These are phyloP conservation scores for Neonectria ditissima DNA, from an alignment of 2,329 filamentous ascomycete species.

Conservation along the genomic window DNA sequence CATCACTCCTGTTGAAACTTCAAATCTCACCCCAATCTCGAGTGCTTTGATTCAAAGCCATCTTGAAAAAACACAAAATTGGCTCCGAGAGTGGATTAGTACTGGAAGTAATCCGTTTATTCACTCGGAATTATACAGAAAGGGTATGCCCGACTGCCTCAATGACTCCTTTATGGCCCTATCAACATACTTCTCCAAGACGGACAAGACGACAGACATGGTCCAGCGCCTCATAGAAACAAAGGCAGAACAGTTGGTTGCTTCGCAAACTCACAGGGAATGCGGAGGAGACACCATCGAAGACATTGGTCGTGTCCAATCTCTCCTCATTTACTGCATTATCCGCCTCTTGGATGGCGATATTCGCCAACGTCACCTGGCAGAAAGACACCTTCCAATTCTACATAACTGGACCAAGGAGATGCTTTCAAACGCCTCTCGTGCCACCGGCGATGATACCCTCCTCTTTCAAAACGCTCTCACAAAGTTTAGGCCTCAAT, in stretches of 20 bases:
- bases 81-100: slow-evolving; percentile 29
- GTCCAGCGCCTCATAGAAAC: slow-evolving; percentile 25
- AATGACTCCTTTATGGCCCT: slow-evolving; percentile 29
- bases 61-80: slow-evolving; percentile 18
- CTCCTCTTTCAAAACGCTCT: slow-evolving; percentile 27
- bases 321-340: slow-evolving; percentile 39
- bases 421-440: slow-evolving; percentile 10
- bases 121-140: slow-evolving; percentile 25
- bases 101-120: slow-evolving; percentile 32
- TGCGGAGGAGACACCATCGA: not conserved
- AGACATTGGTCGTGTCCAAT: slow-evolving; percentile 37
- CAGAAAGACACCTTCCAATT: slow-evolving; percentile 34
- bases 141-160: slow-evolving; percentile 17
- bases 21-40: slow-evolving; percentile 15
- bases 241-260: slow-evolving; percentile 18
- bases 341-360: slow-evolving; percentile 42
- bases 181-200: slow-evolving; percentile 30
- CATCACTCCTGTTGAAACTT: not conserved
- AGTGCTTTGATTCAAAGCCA: slow-evolving; percentile 9
- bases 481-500: not conserved
- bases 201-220: slow-evolving; percentile 28
- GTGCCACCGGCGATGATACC: slow-evolving; percentile 13
- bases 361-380: slow-evolving; percentile 36
- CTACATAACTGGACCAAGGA: slow-evolving; percentile 34
- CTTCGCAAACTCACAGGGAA: not conserved